These are phyloP conservation scores for Priceomyces carsonii DNA, from an alignment of 805 yeast genomes.

Conservation along the genomic window DNA sequence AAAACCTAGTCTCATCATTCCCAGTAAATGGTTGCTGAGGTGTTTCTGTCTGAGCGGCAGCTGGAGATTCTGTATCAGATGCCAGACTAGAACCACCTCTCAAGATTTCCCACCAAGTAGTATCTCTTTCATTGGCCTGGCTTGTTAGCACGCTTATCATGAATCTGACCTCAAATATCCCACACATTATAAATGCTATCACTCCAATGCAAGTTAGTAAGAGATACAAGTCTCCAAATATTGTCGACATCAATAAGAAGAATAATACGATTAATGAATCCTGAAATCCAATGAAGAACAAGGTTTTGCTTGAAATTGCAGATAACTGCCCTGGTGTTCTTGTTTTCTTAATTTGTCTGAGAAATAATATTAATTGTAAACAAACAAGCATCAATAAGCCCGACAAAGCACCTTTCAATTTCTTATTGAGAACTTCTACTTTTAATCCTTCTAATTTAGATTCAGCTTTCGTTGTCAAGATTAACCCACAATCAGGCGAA, in stretches of 20 bases:
- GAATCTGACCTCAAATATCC: constrained; percentile 75
- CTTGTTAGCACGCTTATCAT: constrained; percentile 65
- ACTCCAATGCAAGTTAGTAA: constrained; percentile 72
- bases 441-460: constrained; percentile 52
- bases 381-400: constrained; percentile 47
- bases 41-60: background rate
- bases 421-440: constrained; percentile 44
- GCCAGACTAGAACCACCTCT: constrained; percentile 57
- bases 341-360: constrained; percentile 69
- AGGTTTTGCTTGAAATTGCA: constrained; percentile 53
- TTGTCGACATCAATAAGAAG: constrained; percentile 51
- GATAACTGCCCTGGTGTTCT: constrained; percentile 81
- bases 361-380: constrained; percentile 54
- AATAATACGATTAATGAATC: constrained; percentile 72
- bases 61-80: constrained; percentile 11
- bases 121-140: constrained; percentile 70
- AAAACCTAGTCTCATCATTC: constrained; percentile 21
- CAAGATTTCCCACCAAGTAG: constrained; percentile 65
- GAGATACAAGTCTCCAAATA: constrained; percentile 58
- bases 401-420: constrained; percentile 42
- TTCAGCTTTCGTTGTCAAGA: constrained; percentile 30
- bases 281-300: constrained; percentile 65
- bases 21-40: constrained; percentile 4
- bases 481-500: constrained; percentile 87
- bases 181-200: constrained; percentile 65